Evolutionary conservation across 2,329 filamentous ascomycete species (phyloP).

Genomic region (Metarhizium guizhouense): DNA sequence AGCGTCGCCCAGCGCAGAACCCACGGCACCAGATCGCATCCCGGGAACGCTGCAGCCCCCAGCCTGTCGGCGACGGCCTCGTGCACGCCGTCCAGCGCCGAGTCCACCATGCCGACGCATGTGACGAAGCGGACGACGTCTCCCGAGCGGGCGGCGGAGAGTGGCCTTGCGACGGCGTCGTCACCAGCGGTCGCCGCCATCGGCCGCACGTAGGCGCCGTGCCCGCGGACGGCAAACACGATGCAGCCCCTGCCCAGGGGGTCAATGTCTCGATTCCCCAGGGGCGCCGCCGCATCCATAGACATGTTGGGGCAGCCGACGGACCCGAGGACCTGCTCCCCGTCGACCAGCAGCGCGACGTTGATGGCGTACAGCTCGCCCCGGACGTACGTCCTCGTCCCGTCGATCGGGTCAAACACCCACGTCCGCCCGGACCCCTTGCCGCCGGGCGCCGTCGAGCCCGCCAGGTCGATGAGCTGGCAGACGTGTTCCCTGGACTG

Average conservation of each 20-base stretch:
- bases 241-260: constrained; percentile 36
- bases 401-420: constrained; percentile 54
- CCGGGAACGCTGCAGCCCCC: constrained; percentile 30
- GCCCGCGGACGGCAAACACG: constrained; percentile 37
- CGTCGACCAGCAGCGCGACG: constrained; percentile 40
- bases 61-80: constrained; percentile 32
- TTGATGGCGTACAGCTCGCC: constrained; percentile 50
- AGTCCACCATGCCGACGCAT: constrained; percentile 36
- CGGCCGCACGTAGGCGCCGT: constrained; percentile 39
- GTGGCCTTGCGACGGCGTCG: constrained; percentile 17
- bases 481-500: constrained; percentile 36
- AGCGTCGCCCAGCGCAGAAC: constrained; percentile 46
- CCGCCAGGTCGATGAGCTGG: constrained; percentile 44
- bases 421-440: constrained; percentile 34
- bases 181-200: constrained; percentile 19
- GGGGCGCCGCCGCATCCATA: constrained; percentile 25
- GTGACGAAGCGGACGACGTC: constrained; percentile 34
- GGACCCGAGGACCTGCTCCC: constrained; percentile 38
- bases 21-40: constrained; percentile 47
- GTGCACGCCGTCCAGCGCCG: constrained; percentile 39
- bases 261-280: constrained; percentile 36
- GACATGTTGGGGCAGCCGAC: constrained; percentile 40
- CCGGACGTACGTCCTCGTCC: constrained; percentile 46
- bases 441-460: constrained; percentile 26
- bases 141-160: constrained; percentile 20